Base-by-base conservation (phyloP, 768 basidiomycete genomes). In the Suillus lakei region DNA sequence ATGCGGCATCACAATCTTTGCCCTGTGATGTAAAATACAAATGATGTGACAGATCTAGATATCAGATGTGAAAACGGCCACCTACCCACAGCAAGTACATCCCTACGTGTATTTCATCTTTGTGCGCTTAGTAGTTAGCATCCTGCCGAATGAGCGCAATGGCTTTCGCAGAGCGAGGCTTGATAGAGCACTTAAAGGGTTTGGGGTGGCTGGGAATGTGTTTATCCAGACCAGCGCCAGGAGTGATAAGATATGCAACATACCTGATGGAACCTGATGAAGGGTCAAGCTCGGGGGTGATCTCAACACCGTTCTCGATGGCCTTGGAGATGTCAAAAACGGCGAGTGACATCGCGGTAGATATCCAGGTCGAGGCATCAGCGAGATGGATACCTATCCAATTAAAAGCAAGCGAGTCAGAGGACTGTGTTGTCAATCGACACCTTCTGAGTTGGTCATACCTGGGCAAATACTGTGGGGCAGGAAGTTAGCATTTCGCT, bases 201-300 rank as follows among this genome's bases (percentile, higher is more conserved):
- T 53, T 53, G 4, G 51, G 51, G 9, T 53, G 51, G 4, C 51
- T 53, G 30, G 8, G 9, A 30, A 9, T 30, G 3, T 16, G 5
- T 43, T 18, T 32, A 18, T 32, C 2, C 7, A 32, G 18, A 53
- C 16, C 30, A 53, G 30, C 28, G 21, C 8, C 8, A 8, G 18
- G 9, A 53, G 51, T 2, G 51, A 53, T 53, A 32, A 10, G 2
- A 53, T 30, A 2, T 4, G 18, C 4, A 2, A 21, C 38, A 67
- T 70, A 83, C 86, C 86, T 86, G 66, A 88, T 87, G 1, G 85
- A 85, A 32, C 86, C 86, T 12, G 81, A 82, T 12, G 85, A 85
- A 66, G 81, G 81, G 21, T 83, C 83, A 64, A 84, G 81, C 8
- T 84, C 74, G 23, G 85, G 86, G 60, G 82, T 80, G 43, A 85